Conservation (phyloP, 2,329 filamentous ascomycete species). For the Orbilia brochopaga region DNA sequence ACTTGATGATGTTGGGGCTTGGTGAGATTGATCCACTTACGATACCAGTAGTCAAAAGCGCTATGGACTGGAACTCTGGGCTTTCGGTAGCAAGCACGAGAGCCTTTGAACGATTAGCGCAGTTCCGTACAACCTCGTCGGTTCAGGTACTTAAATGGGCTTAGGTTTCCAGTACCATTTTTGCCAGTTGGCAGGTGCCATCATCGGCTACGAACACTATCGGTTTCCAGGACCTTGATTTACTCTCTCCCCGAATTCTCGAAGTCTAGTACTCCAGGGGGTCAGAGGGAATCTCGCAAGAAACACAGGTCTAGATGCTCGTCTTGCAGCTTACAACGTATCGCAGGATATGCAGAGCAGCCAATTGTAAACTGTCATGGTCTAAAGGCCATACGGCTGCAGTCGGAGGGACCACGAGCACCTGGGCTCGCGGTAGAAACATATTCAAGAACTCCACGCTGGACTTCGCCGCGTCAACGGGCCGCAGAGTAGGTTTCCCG, state of each 20-base stretch:
- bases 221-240: not conserved
- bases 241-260: not conserved
- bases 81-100: not conserved
- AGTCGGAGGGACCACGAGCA: not conserved
- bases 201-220: not conserved
- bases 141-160: too few relatives aligned
- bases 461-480: not conserved
- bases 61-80: constrained; percentile 1
- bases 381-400: not conserved
- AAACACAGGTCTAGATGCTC: not conserved
- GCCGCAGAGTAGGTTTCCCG: not conserved
- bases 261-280: not conserved
- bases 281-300: not conserved
- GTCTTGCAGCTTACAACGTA: not conserved
- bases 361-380: constrained; percentile 1
- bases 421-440: not conserved
- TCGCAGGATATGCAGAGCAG: not conserved
- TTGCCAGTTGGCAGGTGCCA: not conserved
- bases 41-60: not conserved
- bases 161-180: too few relatives aligned
- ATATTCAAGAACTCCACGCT: not conserved
- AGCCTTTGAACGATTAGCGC: not conserved
- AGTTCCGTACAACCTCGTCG: too few relatives aligned
- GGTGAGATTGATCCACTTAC: not conserved
- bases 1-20: not conserved